Evolutionary conservation across 2,329 filamentous ascomycete species (phyloP), one percentile per base, ranked within the genome.

Genomic region (Penicillium sp.): DNA sequence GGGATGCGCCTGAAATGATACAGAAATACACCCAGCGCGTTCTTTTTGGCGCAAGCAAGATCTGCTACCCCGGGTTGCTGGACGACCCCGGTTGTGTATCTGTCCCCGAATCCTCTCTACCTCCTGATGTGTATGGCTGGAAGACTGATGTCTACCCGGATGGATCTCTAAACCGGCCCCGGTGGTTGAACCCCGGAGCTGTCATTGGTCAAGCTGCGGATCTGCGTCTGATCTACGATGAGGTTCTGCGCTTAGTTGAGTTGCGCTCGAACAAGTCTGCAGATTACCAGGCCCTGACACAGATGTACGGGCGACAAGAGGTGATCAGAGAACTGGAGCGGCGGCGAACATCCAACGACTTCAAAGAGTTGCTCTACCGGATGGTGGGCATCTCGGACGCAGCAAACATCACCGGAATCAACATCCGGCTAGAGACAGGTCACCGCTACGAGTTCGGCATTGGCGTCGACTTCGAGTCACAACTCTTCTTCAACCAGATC

Each of bases 31-130:
- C 72, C 1, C 80, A 84, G 60, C 77, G 77, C 8, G 79, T 86
- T 10, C 60, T 86, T 1, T 86, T 85, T 57, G 79, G 76, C 3
- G 80, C 81, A 9, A 75, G 79, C 52, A 85, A 85, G 65, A 65
- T 72, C 23, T 86, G 83, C 60, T 75, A 74, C 57, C 75, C 75
- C 2, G 74, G 75, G 55, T 59, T 69, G 2, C 51, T 63, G 3
- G 66, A 72, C 1, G 78, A 82, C 50, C 68, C 77, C 35, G 77
- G 79, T n/a, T 86, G 83, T 63, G 75, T 73, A 40, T 77, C 78
- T 18, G 76, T 82, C 0, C 82, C 83, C 0, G 65, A 77, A 27
- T 84, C 82, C 0, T 72, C 75, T 6, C 61, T 85, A 2, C 77
- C 79, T 1, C 69, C 72, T 8, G 75, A 82, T 55, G 69, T 78